Percentiles rank a stretch among this genome's conserved stretches.
Conservation (phyloP, 306 rosid genomes). For the Ammopiptanthus mongolicus region DNA sequence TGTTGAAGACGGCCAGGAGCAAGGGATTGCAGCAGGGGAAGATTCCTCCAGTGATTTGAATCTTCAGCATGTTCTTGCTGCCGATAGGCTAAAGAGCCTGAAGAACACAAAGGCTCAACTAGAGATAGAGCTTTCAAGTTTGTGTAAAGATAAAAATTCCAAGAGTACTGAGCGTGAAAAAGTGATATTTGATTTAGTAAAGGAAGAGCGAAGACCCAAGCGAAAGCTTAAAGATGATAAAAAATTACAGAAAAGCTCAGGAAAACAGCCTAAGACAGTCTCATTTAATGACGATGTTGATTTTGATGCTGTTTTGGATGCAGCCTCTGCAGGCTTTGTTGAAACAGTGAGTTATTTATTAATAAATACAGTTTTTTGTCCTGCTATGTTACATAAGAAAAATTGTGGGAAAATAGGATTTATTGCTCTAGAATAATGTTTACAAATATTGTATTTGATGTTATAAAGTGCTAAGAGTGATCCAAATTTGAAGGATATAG, state of each 20-base stretch:
- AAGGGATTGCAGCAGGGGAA: constrained; percentile 29
- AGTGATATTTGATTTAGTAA: constrained; percentile 49
- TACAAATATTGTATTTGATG: not conserved
- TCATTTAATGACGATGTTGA: constrained; percentile 76
- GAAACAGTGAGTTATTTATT: constrained; percentile 74
- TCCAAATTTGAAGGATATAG: constrained; percentile 10
- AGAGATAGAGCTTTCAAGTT: constrained; percentile 56
- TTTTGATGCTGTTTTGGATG: constrained; percentile 87
- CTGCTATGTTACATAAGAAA: not conserved
- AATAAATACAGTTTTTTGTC: not conserved
- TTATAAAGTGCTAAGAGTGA: not conserved
- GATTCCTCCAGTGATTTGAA: constrained; percentile 28
- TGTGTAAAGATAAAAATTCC: constrained; percentile 30
- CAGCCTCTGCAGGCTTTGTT: constrained; percentile 86
- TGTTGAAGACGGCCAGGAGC: constrained; percentile 30
- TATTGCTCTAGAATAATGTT: not conserved
- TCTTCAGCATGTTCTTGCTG: constrained; percentile 73
- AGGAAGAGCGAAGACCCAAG: constrained; percentile 57
- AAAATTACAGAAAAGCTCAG: constrained; percentile 25
- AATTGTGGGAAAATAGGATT: not conserved
- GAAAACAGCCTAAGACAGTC: constrained; percentile 57
- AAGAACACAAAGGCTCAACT: constrained; percentile 61
- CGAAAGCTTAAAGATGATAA: constrained; percentile 54
- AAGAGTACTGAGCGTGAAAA: constrained; percentile 24
- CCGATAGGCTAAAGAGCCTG: constrained; percentile 69